phyloP scores from a whole-genome alignment of 2,329 filamentous ascomycete genomes.

The Claviceps fusiformis region DNA sequence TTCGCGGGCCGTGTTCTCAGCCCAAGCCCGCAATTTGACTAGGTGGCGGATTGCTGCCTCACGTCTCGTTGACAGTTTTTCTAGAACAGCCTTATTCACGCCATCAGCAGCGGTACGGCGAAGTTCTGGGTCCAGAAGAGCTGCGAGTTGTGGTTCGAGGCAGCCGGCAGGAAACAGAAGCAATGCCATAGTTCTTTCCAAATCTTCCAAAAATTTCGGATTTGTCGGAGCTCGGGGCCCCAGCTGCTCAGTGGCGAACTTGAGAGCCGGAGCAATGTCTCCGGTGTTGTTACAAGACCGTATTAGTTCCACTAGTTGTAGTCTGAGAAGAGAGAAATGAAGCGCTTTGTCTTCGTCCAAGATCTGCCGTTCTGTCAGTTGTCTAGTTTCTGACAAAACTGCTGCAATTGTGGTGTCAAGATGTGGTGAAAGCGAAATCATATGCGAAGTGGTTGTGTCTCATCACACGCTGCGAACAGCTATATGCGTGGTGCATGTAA shows the following conservation, averaged over 20 bases:
- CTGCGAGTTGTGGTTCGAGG: conserved; percentile 60
- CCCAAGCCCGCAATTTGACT: conserved; percentile 73
- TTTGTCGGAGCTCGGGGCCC: conserved; percentile 77
- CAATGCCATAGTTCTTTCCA: conserved; percentile 87
- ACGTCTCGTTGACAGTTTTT: conserved; percentile 54
- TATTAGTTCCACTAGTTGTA: conserved; percentile 92
- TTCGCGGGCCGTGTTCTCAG: conserved; percentile 48
- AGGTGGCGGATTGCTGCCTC: conserved; percentile 75
- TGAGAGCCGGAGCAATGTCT: conserved; percentile 67
- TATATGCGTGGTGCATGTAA: conserved; percentile 99
- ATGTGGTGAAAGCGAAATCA: conserved; percentile 14
- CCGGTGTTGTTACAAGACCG: conserved; percentile 54
- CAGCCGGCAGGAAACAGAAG: conserved; percentile 77
- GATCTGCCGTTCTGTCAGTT: conserved; percentile 44
- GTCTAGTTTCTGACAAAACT: neutral
- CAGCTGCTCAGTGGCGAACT: conserved; percentile 78
- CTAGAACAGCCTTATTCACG: conserved; percentile 81
- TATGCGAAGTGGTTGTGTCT: conserved; percentile 56
- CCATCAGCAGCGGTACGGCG: conserved; percentile 71
- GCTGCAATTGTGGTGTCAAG: neutral
- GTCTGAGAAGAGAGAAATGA: conserved; percentile 77
- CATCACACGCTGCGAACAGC: conserved; percentile 72
- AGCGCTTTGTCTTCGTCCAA: conserved; percentile 70
- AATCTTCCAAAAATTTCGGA: conserved; percentile 65
- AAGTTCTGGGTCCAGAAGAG: conserved; percentile 65